Evolutionary conservation across 495 filamentous ascomycete species (phyloP).

Genomic region (Sordaria brevicollis): DNA sequence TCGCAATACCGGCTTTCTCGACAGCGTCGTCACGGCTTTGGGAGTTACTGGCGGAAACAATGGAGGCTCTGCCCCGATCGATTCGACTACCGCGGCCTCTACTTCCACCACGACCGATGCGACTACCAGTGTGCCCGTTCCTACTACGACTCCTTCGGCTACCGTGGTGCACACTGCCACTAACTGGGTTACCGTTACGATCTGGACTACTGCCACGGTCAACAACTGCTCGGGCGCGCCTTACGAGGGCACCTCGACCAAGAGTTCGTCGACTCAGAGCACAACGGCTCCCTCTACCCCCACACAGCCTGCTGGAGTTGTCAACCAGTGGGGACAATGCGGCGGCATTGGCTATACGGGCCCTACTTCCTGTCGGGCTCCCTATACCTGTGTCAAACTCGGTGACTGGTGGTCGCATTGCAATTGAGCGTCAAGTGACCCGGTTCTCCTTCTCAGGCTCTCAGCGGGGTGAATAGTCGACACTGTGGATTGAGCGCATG

Average conservation of each 20-base stretch:
- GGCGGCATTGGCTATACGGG: slow-evolving; percentile 29
- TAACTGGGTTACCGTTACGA: neutral
- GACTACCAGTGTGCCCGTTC: neutral
- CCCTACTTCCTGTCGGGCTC: slow-evolving; percentile 25
- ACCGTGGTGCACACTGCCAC: slow-evolving; percentile 2
- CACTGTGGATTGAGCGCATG: neutral
- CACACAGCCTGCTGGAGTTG: slow-evolving; percentile 1
- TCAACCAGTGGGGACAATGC: slow-evolving; percentile 33
- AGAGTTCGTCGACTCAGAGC: neutral
- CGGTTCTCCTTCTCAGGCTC: neutral
- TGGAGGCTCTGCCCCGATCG: neutral
- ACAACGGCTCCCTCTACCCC: neutral
- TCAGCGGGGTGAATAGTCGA: neutral
- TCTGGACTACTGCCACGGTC: slow-evolving; percentile 1
- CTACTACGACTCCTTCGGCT: slow-evolving; percentile 9
- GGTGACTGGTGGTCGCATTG: slow-evolving; percentile 27
- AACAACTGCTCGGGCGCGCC: neutral
- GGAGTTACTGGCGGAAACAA: neutral
- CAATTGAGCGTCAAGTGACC: slow-evolving; percentile 5
- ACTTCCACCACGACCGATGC: neutral
- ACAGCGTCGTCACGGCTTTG: slow-evolving; percentile 23
- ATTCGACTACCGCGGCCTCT: neutral
- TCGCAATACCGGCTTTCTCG: slow-evolving; percentile 47
- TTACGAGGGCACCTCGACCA: neutral
- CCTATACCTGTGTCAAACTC: slow-evolving; percentile 18